These are phyloP conservation scores for Dentipellis sp. DNA, from an alignment of 768 basidiomycete species.

Conservation along the genomic window DNA sequence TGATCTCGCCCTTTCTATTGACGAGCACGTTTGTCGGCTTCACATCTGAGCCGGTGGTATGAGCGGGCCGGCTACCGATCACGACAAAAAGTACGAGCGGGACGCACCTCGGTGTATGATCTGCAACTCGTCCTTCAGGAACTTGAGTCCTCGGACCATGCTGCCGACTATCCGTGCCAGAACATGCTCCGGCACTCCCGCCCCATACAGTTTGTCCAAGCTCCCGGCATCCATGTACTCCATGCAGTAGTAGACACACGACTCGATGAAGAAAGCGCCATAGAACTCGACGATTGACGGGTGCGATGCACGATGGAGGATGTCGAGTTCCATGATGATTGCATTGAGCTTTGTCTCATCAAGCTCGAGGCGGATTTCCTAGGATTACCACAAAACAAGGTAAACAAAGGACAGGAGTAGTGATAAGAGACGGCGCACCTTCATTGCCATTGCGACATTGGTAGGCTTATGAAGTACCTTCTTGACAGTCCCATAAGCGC, in stretches of 20 bases:
- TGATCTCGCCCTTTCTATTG: slow-evolving; percentile 81
- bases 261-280: slow-evolving; percentile 98
- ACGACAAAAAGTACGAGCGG: background rate
- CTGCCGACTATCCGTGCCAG: slow-evolving; percentile 71
- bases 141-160: slow-evolving; percentile 87
- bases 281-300: slow-evolving; percentile 97
- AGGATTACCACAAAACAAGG: slow-evolving; percentile 3
- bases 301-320: slow-evolving; percentile 87
- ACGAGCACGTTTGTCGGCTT: slow-evolving; percentile 94
- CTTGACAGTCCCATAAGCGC: slow-evolving; percentile 97
- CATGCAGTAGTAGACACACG: slow-evolving; percentile 99
- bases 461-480: slow-evolving; percentile 91
- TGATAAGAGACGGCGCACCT: slow-evolving; percentile 42
- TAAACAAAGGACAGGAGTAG: background rate
- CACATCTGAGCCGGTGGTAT: slow-evolving; percentile 44
- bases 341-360: slow-evolving; percentile 90
- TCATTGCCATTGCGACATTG: slow-evolving; percentile 97
- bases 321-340: slow-evolving; percentile 98
- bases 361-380: slow-evolving; percentile 97
- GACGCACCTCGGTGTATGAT: slow-evolving; percentile 64
- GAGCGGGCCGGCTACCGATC: background rate
- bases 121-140: slow-evolving; percentile 90
- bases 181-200: slow-evolving; percentile 60
- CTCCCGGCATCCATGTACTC: slow-evolving; percentile 99
- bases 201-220: slow-evolving; percentile 66